A percentile compares a stretch with the other conserved stretches of the same genome.
Evolutionary conservation across 768 basidiomycete genomes (phyloP).

Genomic region (Russula compacta): DNA sequence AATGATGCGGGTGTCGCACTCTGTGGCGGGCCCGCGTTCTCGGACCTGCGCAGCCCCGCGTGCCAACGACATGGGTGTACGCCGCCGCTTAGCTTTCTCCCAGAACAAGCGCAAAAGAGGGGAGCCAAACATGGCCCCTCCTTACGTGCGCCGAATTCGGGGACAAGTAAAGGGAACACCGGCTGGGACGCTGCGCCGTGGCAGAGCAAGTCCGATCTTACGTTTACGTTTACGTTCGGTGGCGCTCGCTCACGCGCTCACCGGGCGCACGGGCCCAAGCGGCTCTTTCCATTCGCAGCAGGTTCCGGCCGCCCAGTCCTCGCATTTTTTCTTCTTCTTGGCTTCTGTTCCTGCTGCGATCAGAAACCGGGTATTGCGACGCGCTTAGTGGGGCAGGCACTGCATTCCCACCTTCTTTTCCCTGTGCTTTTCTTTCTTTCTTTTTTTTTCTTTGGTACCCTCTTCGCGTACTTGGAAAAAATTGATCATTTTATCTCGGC

Average conservation of each 20-base stretch:
- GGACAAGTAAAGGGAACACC: background rate
- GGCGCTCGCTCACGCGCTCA: background rate
- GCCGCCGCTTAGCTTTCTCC: background rate
- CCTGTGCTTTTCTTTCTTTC: background rate
- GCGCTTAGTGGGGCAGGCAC: conserved; percentile 7
- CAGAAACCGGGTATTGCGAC: conserved; percentile 9
- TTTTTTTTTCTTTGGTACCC: background rate
- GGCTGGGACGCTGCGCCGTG: background rate
- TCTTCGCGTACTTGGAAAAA: background rate
- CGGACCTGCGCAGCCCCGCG: background rate
- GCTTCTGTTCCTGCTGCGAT: conserved; percentile 17
- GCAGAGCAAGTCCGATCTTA: background rate
- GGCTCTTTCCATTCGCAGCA: conserved; percentile 9
- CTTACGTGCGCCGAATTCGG: conserved; percentile 1
- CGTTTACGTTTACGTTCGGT: conserved; percentile 10
- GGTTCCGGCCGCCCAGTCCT: conserved; percentile 10
- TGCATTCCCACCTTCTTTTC: background rate
- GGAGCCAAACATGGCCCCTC: background rate
- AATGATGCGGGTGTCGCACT: background rate
- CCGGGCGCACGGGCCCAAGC: background rate
- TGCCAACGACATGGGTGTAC: background rate
- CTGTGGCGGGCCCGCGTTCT: background rate
- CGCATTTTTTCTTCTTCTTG: background rate
- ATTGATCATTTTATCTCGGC: background rate
- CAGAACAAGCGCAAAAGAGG: background rate